phyloP scores from a whole-genome alignment of 2,329 filamentous ascomycete species.

The Penicillium sp. region DNA sequence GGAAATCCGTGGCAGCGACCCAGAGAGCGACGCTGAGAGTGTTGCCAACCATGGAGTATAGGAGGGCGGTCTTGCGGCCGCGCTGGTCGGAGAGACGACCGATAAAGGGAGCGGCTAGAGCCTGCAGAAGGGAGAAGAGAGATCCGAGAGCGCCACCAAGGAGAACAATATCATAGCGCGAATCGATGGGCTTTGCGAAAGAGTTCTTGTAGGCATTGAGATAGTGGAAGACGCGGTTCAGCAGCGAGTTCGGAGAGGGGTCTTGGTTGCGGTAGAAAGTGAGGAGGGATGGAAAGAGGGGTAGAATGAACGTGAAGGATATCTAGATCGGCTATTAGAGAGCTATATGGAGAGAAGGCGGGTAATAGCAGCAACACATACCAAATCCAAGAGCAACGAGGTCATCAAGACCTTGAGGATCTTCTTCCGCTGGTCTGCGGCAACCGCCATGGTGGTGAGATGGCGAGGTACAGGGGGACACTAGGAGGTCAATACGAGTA shows the following conservation, averaged over 20 bases:
- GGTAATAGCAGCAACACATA: too few relatives aligned
- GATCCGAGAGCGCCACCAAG: constrained; percentile 89
- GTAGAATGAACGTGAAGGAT: constrained; percentile 96
- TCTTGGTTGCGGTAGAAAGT: constrained; percentile 91
- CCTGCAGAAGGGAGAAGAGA: constrained; percentile 85
- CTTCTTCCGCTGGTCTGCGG: too few relatives aligned
- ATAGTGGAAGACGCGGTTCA: constrained; percentile 69
- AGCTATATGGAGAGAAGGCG: neutral
- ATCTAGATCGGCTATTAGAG: constrained; percentile 51
- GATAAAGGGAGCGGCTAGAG: constrained; percentile 83
- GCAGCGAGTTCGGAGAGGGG: constrained; percentile 53
- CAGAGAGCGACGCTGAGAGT: constrained; percentile 87
- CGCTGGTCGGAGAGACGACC: constrained; percentile 78
- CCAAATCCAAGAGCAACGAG: constrained; percentile 83
- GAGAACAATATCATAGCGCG: constrained; percentile 91
- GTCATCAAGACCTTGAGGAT: too few relatives aligned
- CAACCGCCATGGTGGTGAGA: too few relatives aligned
- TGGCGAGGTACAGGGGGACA: too few relatives aligned
- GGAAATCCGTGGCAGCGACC: constrained; percentile 87
- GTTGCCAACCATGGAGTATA: constrained; percentile 88
- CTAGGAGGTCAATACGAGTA: too few relatives aligned
- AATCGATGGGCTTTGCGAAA: constrained; percentile 86
- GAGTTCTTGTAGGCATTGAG: constrained; percentile 91
- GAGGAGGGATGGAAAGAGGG: constrained; percentile 87
- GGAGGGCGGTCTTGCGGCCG: constrained; percentile 75